Percentiles rank a stretch among this genome's conserved stretches.
phyloP scores from a whole-genome alignment of 2,329 filamentous ascomycete genomes.

The Pseudogymnoascus sp. region DNA sequence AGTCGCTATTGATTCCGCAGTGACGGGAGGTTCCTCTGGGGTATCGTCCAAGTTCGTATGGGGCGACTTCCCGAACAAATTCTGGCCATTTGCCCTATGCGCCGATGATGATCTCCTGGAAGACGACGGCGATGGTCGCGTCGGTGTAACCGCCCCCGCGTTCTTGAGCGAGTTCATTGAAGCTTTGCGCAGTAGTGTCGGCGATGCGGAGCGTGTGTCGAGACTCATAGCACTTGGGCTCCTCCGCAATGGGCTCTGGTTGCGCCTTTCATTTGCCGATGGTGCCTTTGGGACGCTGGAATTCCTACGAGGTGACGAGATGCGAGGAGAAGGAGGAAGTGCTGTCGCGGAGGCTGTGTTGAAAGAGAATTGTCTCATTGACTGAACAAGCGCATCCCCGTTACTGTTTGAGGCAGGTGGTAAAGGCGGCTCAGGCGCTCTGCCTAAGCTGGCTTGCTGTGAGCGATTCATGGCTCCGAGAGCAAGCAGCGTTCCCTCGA shows the following conservation, averaged over 20 bases:
- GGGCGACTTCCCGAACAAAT: slow-evolving; percentile 34
- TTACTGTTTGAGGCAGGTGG: slow-evolving; percentile 12
- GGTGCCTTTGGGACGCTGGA: not conserved
- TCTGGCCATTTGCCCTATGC: slow-evolving; percentile 30
- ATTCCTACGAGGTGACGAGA: not conserved
- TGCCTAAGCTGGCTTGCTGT: slow-evolving; percentile 1
- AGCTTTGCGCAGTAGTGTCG: slow-evolving; percentile 34
- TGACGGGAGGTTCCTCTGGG: slow-evolving; percentile 30
- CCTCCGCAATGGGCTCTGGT: slow-evolving; percentile 29
- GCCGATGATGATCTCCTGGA: slow-evolving; percentile 38
- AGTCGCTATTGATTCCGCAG: slow-evolving; percentile 39
- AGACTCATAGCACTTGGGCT: slow-evolving; percentile 38
- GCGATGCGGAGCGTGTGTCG: slow-evolving; percentile 34
- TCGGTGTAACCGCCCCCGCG: slow-evolving; percentile 31
- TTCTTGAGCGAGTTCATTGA: slow-evolving; percentile 37
- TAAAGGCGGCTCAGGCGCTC: slow-evolving; percentile 9
- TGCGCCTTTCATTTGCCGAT: not conserved
- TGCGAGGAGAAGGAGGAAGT: slow-evolving; percentile 8
- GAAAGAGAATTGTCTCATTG: slow-evolving; percentile 37
- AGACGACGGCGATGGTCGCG: slow-evolving; percentile 28
- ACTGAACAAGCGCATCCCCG: slow-evolving; percentile 32
- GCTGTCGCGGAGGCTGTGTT: slow-evolving; percentile 10
- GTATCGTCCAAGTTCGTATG: slow-evolving; percentile 31
- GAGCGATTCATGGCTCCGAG: not conserved
- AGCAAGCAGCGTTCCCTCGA: not conserved